Percentiles rank a stretch among this genome's conserved stretches.
Conservation (phyloP, 2,329 filamentous ascomycete genomes). For the Aureobasidium mangrovei region DNA sequence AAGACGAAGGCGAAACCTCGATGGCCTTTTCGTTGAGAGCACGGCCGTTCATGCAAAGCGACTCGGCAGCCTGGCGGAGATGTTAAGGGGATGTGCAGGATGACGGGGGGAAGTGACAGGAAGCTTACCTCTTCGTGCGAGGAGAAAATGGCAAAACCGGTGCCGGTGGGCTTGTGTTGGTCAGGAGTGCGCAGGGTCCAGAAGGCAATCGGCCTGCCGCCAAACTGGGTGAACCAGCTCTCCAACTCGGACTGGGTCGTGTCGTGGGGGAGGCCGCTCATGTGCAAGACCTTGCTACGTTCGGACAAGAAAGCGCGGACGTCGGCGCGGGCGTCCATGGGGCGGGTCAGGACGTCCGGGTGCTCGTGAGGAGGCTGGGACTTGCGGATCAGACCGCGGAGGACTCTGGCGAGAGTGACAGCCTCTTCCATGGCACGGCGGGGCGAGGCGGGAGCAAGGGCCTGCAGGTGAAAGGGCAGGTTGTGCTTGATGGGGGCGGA, state of each 20-base stretch:
- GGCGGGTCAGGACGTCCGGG: constrained; percentile 85
- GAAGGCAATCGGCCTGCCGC: constrained; percentile 94
- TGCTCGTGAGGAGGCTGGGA: constrained; percentile 89
- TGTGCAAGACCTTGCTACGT: constrained; percentile 94
- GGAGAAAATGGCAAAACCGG: constrained; percentile 96
- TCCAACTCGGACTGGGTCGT: constrained; percentile 98
- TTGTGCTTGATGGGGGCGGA: constrained; percentile 99
- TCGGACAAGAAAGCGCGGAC: constrained; percentile 93
- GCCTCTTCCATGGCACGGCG: constrained; percentile 97
- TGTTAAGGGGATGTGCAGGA: constrained; percentile 9
- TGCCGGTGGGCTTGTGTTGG: constrained; percentile 98
- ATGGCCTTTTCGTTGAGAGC: constrained; percentile 98
- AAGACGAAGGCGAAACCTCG: constrained; percentile 96
- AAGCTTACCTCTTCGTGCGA: constrained; percentile 90
- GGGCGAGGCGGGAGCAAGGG: constrained; percentile 86
- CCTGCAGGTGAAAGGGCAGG: constrained; percentile 93
- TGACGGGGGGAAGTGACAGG: neutral
- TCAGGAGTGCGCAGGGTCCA: constrained; percentile 97
- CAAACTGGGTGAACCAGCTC: constrained; percentile 99
- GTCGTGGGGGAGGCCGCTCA: constrained; percentile 94
- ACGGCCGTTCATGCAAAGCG: constrained; percentile 97
- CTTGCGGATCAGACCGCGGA: constrained; percentile 88
- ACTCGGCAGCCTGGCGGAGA: constrained; percentile 71
- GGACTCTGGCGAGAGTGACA: constrained; percentile 83
- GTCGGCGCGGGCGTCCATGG: constrained; percentile 94